Percentiles rank a stretch among this genome's conserved stretches.
These are phyloP conservation scores for Daldinia sp. DNA, from an alignment of 2,329 filamentous ascomycete genomes.

Conservation along the genomic window DNA sequence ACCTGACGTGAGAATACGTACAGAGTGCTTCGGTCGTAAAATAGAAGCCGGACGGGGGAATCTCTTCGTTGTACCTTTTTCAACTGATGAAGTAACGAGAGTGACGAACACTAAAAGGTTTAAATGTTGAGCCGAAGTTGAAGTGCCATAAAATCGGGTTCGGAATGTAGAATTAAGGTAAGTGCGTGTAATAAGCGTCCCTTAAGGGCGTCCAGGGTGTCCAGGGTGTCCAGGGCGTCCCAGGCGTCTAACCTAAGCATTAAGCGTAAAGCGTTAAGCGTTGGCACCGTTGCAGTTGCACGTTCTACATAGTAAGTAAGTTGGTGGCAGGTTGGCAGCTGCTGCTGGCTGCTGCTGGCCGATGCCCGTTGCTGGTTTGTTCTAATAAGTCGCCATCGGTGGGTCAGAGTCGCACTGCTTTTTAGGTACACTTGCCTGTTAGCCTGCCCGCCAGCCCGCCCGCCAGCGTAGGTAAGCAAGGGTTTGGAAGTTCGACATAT, in stretches of 20 bases:
- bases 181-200: no score
- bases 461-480: not conserved
- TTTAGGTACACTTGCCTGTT: not conserved
- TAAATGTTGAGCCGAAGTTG: not conserved
- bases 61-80: not conserved
- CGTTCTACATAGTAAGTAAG: not conserved
- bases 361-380: no score
- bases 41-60: not conserved
- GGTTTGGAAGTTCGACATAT: slow-evolving; percentile 1
- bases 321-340: not conserved
- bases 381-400: no score
- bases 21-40: not conserved
- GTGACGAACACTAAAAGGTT: not conserved
- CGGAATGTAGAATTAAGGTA: not conserved
- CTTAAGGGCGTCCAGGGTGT: no score
- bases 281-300: not conserved
- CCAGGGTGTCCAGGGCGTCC: no score
- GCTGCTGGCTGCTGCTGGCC: not conserved
- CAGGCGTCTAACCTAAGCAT: not conserved
- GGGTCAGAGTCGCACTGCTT: not conserved
- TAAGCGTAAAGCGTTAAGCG: not conserved
- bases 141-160: slow-evolving; percentile 1
- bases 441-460: not conserved
- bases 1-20: not conserved
- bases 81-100: not conserved